Evolutionary conservation across 2,329 filamentous ascomycete genomes (phyloP).

Genomic region (Trichoderma endophyticum): DNA sequence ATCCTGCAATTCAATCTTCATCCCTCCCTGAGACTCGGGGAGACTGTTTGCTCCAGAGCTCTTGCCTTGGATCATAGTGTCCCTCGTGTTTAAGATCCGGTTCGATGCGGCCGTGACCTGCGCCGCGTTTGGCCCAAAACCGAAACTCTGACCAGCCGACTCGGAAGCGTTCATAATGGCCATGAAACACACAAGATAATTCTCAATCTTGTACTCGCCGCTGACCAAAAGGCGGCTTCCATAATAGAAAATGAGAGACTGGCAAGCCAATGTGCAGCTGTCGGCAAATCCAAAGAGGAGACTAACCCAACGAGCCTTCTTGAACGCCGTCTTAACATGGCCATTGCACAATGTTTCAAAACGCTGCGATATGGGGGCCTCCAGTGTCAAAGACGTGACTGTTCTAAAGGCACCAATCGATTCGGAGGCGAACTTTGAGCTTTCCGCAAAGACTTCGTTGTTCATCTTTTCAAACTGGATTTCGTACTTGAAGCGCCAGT

Average conservation of each 20-base stretch:
- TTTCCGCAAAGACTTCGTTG: constrained; percentile 64
- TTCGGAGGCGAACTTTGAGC: constrained; percentile 72
- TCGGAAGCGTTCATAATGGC: constrained; percentile 66
- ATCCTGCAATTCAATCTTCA: constrained; percentile 55
- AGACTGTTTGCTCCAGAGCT: constrained; percentile 35
- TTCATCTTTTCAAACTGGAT: constrained; percentile 68
- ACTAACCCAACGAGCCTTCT: constrained; percentile 59
- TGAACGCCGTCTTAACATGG: constrained; percentile 59
- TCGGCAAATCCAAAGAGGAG: constrained; percentile 68
- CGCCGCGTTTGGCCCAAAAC: constrained; percentile 62
- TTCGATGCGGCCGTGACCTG: constrained; percentile 59
- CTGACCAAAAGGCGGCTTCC: constrained; percentile 56
- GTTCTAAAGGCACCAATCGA: constrained; percentile 72
- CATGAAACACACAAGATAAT: constrained; percentile 60
- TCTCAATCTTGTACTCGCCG: constrained; percentile 45
- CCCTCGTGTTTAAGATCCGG: constrained; percentile 53
- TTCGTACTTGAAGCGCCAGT: constrained; percentile 55
- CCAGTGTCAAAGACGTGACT: constrained; percentile 66
- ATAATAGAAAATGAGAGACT: constrained; percentile 66
- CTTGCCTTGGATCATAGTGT: constrained; percentile 38
- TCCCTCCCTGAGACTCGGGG: constrained; percentile 46
- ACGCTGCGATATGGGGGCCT: constrained; percentile 59
- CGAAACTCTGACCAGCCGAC: constrained; percentile 63
- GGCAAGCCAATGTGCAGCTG: constrained; percentile 59
- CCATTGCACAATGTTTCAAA: constrained; percentile 57